Evolutionary conservation across 2,329 filamentous ascomycete species (phyloP).

Genomic region (Claviceps monticola): DNA sequence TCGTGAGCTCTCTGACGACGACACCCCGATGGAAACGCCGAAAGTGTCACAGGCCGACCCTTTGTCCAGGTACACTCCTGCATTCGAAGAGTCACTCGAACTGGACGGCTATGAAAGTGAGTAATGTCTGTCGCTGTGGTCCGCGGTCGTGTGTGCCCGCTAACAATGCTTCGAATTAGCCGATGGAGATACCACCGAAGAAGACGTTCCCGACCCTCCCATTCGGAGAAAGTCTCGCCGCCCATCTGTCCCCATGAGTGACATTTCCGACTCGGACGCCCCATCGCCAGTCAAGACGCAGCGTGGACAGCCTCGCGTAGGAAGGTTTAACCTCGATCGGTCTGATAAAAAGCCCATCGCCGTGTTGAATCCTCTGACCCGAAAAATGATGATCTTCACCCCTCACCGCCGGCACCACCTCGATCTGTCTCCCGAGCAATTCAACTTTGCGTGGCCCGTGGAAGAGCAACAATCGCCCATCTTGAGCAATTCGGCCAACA

Average conservation of each 20-base stretch:
- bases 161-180: conserved; percentile 21
- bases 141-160: background rate
- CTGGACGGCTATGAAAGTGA: conserved; percentile 48
- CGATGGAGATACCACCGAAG: conserved; percentile 49
- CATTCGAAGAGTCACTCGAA: conserved; percentile 24
- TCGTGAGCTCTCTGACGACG: conserved; percentile 24
- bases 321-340: conserved; percentile 40
- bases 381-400: conserved; percentile 52
- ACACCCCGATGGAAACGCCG: conserved; percentile 30
- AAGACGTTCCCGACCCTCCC: conserved; percentile 39
- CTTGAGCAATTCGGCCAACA: conserved; percentile 53
- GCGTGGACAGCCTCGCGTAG: conserved; percentile 38
- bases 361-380: conserved; percentile 41
- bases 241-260: conserved; percentile 21
- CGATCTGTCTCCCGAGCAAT: conserved; percentile 41
- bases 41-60: conserved; percentile 17
- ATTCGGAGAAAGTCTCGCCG: conserved; percentile 34
- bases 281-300: conserved; percentile 31
- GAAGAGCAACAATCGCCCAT: conserved; percentile 38
- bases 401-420: conserved; percentile 34
- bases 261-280: conserved; percentile 36
- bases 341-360: conserved; percentile 43
- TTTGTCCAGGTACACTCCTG: conserved; percentile 13
- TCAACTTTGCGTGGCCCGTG: conserved; percentile 33
- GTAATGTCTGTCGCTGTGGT: conserved; percentile 18